These are phyloP conservation scores for Penstemon newberryi DNA, from an alignment of 257 asterid species.

Conservation along the genomic window DNA sequence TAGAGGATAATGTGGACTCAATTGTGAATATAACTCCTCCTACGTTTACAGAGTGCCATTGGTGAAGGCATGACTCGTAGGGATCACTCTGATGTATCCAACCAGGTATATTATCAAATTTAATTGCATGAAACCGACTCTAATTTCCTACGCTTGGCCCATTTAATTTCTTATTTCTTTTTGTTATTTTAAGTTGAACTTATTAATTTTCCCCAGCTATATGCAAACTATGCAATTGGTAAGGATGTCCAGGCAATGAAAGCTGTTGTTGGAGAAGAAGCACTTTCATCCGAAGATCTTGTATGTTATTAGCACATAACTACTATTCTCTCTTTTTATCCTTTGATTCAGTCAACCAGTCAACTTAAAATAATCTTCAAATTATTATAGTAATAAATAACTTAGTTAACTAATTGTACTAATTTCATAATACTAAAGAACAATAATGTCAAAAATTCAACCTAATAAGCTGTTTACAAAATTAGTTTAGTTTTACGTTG, in stretches of 20 bases:
- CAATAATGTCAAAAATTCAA: too few relatives aligned
- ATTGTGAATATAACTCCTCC: conserved; percentile 15
- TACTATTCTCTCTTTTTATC: not conserved
- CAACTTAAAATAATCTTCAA: too few relatives aligned
- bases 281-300: conserved; percentile 85
- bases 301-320: conserved; percentile 36
- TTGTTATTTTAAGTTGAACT: not conserved
- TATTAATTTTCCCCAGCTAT: conserved; percentile 37
- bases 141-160: not conserved
- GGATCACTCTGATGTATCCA: conserved; percentile 96
- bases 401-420: too few relatives aligned
- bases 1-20: not conserved
- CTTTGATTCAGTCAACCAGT: not conserved
- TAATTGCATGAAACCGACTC: not conserved
- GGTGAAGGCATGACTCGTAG: conserved; percentile 99
- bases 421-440: too few relatives aligned
- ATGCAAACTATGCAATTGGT: conserved; percentile 84
- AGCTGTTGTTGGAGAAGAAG: conserved; percentile 92
- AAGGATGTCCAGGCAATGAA: conserved; percentile 90
- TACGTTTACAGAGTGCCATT: conserved; percentile 80
- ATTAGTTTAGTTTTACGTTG: too few relatives aligned
- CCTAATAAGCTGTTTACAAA: too few relatives aligned
- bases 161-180: not conserved
- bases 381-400: too few relatives aligned
- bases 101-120: conserved; percentile 56